Base-by-base conservation (phyloP, 2,329 filamentous ascomycete genomes). In the Aspergillus sergii region DNA sequence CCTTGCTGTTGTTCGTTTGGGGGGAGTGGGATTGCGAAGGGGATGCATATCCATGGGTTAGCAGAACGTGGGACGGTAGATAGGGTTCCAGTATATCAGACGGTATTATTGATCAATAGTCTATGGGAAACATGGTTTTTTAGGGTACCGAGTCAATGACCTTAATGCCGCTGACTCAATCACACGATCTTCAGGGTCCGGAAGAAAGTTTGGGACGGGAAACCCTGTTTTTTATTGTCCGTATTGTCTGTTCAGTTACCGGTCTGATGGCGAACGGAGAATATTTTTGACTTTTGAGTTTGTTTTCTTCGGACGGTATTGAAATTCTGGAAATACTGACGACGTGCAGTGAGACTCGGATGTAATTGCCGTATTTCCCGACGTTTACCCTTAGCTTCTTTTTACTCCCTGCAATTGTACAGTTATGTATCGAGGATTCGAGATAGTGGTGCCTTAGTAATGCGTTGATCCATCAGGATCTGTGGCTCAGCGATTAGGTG, bases 121-220 rank as follows among this genome's bases (percentile, higher is more conserved):
- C 23, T 19, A 9, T 19, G 7, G 39, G 7, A 14, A 16, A 39
- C 34, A 39, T 32, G 19, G 9, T 32, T 39, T 54, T 36, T 39
- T 55, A 23, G n/a, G 28, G 32, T 36, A 36, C 34, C 34, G 14
- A 36, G 34, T 39, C 30, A 28, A 23, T 41, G 19, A 41, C 39
- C 19, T n/a, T n/a, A 41, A 41, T n/a, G 43, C 21, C 28, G 51
- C 32, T 55, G 51, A 55, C 32, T 55, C 51, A 55, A 39, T 55
- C 34, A 55, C 58, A 50, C 46, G 60, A 61, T 61, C 60, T 61
- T 61, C 60, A 61, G 60, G 60, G 60, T 61, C 60, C 59, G 53
- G 36, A 61, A 61, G 55, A 61, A 58, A 50, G 60, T 61, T 61
- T 57, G 58, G 48, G 39, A 57, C 54, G 43, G 60, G 45, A 56